A percentile compares a stretch with the other conserved stretches of the same genome.
Evolutionary conservation across 169 alveolate species (phyloP).

Genomic region (Babesia gibsoni): DNA sequence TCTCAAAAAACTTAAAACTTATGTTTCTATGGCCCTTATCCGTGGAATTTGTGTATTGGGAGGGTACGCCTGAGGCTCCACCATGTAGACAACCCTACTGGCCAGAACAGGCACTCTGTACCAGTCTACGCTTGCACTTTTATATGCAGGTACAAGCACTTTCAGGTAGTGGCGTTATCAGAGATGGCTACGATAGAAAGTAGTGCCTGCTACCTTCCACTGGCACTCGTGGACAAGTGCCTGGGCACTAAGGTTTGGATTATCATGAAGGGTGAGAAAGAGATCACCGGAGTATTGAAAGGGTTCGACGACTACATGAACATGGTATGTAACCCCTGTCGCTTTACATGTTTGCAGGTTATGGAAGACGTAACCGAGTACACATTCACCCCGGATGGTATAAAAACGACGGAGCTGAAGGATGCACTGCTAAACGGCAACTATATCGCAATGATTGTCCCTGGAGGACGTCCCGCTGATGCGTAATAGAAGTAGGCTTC

Average conservation of each 20-base stretch:
- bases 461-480: conserved; percentile 79
- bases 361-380: conserved; percentile 84
- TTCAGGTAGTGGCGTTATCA: too few relatives aligned
- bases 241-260: conserved; percentile 90
- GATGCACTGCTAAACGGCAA: conserved; percentile 79
- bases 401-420: conserved; percentile 73
- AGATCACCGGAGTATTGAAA: conserved; percentile 85
- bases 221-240: conserved; percentile 92
- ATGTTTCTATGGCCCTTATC: too few relatives aligned
- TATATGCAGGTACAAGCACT: too few relatives aligned
- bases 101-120: too few relatives aligned
- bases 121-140: too few relatives aligned
- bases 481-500: too few relatives aligned
- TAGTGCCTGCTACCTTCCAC: conserved; percentile 82
- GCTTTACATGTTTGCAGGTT: conserved; percentile 62
- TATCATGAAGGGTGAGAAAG: conserved; percentile 83
- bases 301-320: conserved; percentile 94
- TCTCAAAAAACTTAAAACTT: too few relatives aligned
- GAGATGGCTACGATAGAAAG: conserved; percentile 72
- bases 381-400: conserved; percentile 71
- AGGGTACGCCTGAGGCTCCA: too few relatives aligned
- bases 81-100: too few relatives aligned
- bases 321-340: conserved; percentile 70
- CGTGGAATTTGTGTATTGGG: too few relatives aligned
- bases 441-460: conserved; percentile 81